Percentiles rank a stretch among this genome's conserved stretches.
phyloP scores from a whole-genome alignment of 2,329 filamentous ascomycete species.

The Diaporthe amygdali region DNA sequence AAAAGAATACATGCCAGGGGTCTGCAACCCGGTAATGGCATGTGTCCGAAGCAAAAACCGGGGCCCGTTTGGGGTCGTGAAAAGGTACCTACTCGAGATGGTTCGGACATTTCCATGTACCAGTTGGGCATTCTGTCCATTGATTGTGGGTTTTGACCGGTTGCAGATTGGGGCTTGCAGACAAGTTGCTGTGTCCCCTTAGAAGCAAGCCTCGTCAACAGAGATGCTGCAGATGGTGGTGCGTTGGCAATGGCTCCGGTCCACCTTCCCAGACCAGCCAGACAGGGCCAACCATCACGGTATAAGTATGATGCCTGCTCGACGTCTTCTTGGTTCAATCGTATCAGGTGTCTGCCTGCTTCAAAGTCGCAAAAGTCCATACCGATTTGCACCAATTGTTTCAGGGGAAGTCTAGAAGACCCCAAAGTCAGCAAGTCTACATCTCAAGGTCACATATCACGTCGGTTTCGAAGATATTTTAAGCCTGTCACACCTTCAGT shows the following conservation, averaged over 20 bases:
- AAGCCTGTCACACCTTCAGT: not conserved
- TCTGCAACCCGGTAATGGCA: not conserved
- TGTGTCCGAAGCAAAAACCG: not conserved
- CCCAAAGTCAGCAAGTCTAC: not conserved
- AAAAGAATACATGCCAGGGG: slow-evolving; percentile 23
- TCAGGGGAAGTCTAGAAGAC: not conserved
- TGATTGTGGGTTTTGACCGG: slow-evolving; percentile 13
- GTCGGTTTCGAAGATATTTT: not conserved
- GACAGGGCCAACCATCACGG: slow-evolving; percentile 26
- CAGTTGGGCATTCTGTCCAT: slow-evolving; percentile 7
- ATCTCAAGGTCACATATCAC: not conserved
- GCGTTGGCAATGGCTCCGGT: slow-evolving; percentile 27
- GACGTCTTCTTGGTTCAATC: not conserved
- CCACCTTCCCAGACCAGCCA: slow-evolving; percentile 25
- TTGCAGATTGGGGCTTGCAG: slow-evolving; percentile 25
- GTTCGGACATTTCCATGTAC: not conserved
- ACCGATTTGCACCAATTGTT: not conserved
- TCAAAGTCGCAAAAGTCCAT: not conserved
- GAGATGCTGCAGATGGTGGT: slow-evolving; percentile 24
- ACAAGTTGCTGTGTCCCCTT: slow-evolving; percentile 22
- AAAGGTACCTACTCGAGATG: not conserved
- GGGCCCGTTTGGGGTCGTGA: not conserved
- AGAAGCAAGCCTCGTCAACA: slow-evolving; percentile 27
- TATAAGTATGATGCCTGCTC: slow-evolving; percentile 36
- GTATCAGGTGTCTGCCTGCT: not conserved